Evolutionary conservation across 2,329 filamentous ascomycete genomes (phyloP).

Genomic region (Penicillium sp.): DNA sequence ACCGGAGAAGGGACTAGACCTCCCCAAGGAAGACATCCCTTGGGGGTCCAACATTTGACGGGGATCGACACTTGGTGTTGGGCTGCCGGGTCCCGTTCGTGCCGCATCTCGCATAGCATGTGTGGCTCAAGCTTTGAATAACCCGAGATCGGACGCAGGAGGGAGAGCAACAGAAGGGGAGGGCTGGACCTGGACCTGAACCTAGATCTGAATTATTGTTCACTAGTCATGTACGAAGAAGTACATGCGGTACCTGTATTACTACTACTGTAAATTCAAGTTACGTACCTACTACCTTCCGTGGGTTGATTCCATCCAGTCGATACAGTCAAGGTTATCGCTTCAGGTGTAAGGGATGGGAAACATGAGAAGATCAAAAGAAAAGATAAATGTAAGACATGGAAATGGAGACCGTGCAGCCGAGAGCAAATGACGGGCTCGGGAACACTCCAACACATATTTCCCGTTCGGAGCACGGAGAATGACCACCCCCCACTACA

Average conservation of each 20-base stretch:
- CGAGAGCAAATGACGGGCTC: conserved; percentile 6
- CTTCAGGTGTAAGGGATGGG: neutral
- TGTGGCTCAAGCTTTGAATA: conserved; percentile 18
- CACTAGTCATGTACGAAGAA: neutral
- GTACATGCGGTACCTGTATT: neutral
- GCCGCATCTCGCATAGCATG: conserved; percentile 27
- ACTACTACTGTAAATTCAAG: neutral
- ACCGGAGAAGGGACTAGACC: conserved; percentile 6
- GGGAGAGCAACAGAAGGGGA: neutral
- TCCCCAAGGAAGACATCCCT: neutral
- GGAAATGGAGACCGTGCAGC: conserved; percentile 7
- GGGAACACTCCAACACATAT: neutral
- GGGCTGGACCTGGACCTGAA: neutral
- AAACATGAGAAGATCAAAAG: neutral
- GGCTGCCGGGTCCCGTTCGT: conserved; percentile 24
- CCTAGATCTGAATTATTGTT: neutral
- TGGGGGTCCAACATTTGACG: conserved; percentile 5
- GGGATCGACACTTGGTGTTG: conserved; percentile 21
- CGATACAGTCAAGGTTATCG: neutral
- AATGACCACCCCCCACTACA: neutral
- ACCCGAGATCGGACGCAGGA: conserved; percentile 2
- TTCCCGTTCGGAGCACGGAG: neutral
- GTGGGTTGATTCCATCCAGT: neutral
- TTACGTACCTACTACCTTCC: neutral
- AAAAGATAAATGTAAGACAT: neutral